Evolutionary conservation across 257 asterid genomes (phyloP).

Genomic region (Eustoma russellianum): DNA sequence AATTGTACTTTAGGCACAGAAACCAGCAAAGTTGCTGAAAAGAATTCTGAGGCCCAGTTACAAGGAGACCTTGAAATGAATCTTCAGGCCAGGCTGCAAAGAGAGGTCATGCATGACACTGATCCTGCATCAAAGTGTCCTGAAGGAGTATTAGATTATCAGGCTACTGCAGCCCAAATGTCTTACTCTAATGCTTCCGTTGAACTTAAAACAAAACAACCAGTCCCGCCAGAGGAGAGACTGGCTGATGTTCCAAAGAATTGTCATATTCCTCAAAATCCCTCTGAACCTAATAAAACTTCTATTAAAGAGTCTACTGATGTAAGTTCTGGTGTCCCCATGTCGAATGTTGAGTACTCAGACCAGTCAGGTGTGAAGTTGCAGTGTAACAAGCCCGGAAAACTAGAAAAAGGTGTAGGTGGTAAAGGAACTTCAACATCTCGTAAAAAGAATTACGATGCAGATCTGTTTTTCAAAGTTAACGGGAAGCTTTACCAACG

Average conservation of each 20-base stretch:
- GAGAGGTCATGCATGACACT: slow-evolving; percentile 26
- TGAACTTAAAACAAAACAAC: slow-evolving; percentile 24
- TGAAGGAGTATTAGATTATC: slow-evolving; percentile 27
- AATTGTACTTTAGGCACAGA: slow-evolving; percentile 22
- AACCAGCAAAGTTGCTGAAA: slow-evolving; percentile 30
- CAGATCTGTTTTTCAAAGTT: slow-evolving; percentile 87
- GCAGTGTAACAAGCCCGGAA: slow-evolving; percentile 48
- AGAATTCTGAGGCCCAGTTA: slow-evolving; percentile 8
- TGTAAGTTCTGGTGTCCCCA: slow-evolving; percentile 34
- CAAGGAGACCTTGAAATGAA: slow-evolving; percentile 27
- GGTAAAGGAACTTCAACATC: slow-evolving; percentile 59
- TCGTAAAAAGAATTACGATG: slow-evolving; percentile 73
- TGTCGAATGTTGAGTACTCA: slow-evolving; percentile 29
- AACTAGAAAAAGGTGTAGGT: slow-evolving; percentile 45
- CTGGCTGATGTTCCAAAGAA: slow-evolving; percentile 29
- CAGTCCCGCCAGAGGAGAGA: slow-evolving; percentile 22
- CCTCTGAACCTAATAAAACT: slow-evolving; percentile 22
- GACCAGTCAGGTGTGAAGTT: slow-evolving; percentile 33
- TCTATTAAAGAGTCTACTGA: slow-evolving; percentile 31
- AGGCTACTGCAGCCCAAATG: slow-evolving; percentile 24
- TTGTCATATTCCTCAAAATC: slow-evolving; percentile 16
- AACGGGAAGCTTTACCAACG: slow-evolving; percentile 92
- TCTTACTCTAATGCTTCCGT: slow-evolving; percentile 23
- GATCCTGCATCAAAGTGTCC: slow-evolving; percentile 29
- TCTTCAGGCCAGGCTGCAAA: slow-evolving; percentile 10